Base-by-base conservation (phyloP, 2,329 filamentous ascomycete species). In the Colletotrichum abscissum region DNA sequence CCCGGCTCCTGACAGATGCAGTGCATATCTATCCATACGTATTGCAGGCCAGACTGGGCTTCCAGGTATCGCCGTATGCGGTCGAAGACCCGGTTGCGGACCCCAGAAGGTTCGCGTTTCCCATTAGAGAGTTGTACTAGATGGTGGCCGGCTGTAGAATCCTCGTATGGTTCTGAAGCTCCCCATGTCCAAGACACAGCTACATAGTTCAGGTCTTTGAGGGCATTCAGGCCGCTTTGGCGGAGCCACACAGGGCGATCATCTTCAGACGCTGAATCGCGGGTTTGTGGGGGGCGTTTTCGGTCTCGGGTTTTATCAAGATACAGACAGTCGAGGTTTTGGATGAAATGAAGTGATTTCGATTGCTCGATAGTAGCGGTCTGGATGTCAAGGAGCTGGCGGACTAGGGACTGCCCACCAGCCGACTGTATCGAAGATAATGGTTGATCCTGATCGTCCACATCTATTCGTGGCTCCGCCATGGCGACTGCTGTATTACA, bases 11-110 rank as follows among this genome's bases (percentile, higher is more conserved):
- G 52, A 1, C 26, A 28, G 52, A 57, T 57, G 35, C 52, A 66
- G 54, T 57, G 75, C n/a, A 4, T 54, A 16, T 66, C 52, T 12
- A 66, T 16, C 63, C 52, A 66, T 11, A 66, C 26, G 8, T 49
- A 63, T 19, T 30, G 19, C 22, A 49, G 12, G 5, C 14, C 24
- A 19, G 7, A 3, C 12, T 63, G 24, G 6, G 59, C 59, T 28
- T 63, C 16, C 24, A 30, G 2, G 24, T 63, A 49, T 22, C 38
- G 38, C 3, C 38, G 59, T 46, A 63, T 63, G 16, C 59, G 38
- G 8, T 63, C 38, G 9, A 63, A 52, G 4, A 63, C 38, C 59
- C 16, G 59, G 38, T 63, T 26, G 3, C 35, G 59, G 12, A 63
- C 59, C 12, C 19, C 11, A 9, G 59, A 63, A 8, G 5, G 16